These are phyloP conservation scores for Pilasporangium apinafurcum DNA, from an alignment of 352 stramenopile species.

Conservation along the genomic window DNA sequence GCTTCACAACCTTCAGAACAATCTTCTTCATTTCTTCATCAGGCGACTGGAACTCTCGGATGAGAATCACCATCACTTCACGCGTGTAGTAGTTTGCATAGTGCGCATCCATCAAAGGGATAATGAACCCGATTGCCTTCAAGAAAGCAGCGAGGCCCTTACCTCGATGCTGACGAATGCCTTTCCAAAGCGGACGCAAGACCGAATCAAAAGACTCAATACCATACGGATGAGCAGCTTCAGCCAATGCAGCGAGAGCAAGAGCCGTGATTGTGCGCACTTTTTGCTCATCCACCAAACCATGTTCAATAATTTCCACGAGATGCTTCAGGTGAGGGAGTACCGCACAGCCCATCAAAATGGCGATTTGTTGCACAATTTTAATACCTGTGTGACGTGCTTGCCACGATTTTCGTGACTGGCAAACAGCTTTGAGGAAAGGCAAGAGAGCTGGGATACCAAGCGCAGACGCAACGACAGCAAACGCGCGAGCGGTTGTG, in stretches of 20 bases:
- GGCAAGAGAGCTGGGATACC: slow-evolving; percentile 96
- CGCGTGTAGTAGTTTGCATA: slow-evolving; percentile 99
- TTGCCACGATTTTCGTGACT: slow-evolving; percentile 98
- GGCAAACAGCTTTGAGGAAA: slow-evolving; percentile 99
- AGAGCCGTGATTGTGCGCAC: slow-evolving; percentile 98
- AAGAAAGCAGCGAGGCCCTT: slow-evolving; percentile 98
- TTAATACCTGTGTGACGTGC: slow-evolving; percentile 99
- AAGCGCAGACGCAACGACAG: slow-evolving; percentile 97
- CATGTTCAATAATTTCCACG: slow-evolving; percentile 98
- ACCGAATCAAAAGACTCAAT: slow-evolving; percentile 99
- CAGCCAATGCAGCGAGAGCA: slow-evolving; percentile 95
- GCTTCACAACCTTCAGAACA: slow-evolving; percentile 95
- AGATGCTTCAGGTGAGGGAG: slow-evolving; percentile 97
- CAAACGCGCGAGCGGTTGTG: slow-evolving; percentile 97
- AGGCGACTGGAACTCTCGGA: slow-evolving; percentile 97
- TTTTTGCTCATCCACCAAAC: slow-evolving; percentile 97
- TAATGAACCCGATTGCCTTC: slow-evolving; percentile 99
- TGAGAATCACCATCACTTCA: slow-evolving; percentile 99
- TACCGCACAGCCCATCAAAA: slow-evolving; percentile 98
- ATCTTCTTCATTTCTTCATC: slow-evolving; percentile 99
- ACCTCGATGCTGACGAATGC: slow-evolving; percentile 95
- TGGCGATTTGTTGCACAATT: slow-evolving; percentile 99
- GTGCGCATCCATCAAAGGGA: slow-evolving; percentile 99
- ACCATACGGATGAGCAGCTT: slow-evolving; percentile 98
- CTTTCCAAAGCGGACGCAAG: slow-evolving; percentile 96